Evolutionary conservation across 805 yeast genomes (phyloP).

Genomic region (Brettanomyces naardenensis): DNA sequence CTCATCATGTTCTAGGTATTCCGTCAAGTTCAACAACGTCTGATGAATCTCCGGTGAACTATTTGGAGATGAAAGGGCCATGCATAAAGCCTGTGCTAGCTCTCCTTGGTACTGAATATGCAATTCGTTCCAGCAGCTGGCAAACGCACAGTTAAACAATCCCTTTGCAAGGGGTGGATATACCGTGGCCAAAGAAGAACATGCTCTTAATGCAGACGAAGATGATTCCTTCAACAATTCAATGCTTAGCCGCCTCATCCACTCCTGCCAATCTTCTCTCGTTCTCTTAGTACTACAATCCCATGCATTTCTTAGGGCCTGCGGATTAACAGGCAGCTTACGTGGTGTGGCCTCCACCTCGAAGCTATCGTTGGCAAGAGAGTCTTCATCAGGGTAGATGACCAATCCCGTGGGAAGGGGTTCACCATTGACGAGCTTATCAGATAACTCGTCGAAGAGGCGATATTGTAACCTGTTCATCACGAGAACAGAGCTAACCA

Average conservation of each 20-base stretch:
- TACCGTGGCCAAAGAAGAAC: slow-evolving; percentile 81
- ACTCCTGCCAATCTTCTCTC: slow-evolving; percentile 95
- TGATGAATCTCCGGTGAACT: slow-evolving; percentile 96
- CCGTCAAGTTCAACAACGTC: slow-evolving; percentile 80
- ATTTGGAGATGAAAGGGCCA: slow-evolving; percentile 82
- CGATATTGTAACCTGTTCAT: slow-evolving; percentile 60
- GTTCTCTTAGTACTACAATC: slow-evolving; percentile 84
- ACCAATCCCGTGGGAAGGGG: slow-evolving; percentile 73
- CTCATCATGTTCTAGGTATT: slow-evolving; percentile 96
- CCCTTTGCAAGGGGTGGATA: slow-evolving; percentile 86
- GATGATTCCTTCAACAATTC: slow-evolving; percentile 89
- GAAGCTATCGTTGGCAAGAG: slow-evolving; percentile 37
- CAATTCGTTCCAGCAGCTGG: slow-evolving; percentile 91
- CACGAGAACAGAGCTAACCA: slow-evolving; percentile 58
- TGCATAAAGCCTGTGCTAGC: slow-evolving; percentile 73
- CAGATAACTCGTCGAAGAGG: slow-evolving; percentile 73
- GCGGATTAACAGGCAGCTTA: slow-evolving; percentile 63
- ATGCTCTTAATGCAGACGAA: slow-evolving; percentile 87
- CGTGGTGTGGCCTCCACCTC: slow-evolving; percentile 63
- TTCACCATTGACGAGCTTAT: slow-evolving; percentile 72
- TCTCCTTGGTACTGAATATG: slow-evolving; percentile 88
- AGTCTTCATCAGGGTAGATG: slow-evolving; percentile 50
- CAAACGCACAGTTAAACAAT: slow-evolving; percentile 88
- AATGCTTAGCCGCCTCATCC: slow-evolving; percentile 83
- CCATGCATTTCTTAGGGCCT: slow-evolving; percentile 76